phyloP scores from a whole-genome alignment of 371 early-diverging fungal genomes.

The Gilbertella persicaria region DNA sequence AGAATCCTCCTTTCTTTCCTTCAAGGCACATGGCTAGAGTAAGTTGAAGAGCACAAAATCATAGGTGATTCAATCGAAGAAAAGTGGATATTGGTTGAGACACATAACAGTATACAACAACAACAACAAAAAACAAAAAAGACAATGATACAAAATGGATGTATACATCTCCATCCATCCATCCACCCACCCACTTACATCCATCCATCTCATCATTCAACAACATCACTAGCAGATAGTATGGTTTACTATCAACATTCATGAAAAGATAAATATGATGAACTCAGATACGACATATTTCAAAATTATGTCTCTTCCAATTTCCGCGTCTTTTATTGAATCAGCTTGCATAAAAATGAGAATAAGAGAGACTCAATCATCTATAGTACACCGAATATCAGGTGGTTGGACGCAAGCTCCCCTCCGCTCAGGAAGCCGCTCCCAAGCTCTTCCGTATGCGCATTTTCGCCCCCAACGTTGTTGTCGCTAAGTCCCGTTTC shows the following conservation, averaged over 20 bases:
- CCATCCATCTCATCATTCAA: too few relatives aligned
- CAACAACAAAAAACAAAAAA: background rate
- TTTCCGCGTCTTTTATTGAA: too few relatives aligned
- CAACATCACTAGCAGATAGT: too few relatives aligned
- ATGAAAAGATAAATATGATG: too few relatives aligned
- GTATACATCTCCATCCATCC: background rate
- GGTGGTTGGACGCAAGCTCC: conserved; percentile 88
- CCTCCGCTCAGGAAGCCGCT: conserved; percentile 84
- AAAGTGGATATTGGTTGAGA: too few relatives aligned
- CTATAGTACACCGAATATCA: conserved; percentile 12
- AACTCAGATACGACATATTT: too few relatives aligned
- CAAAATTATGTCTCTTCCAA: too few relatives aligned
- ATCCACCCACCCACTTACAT: conserved; percentile 1
- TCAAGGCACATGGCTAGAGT: conserved; percentile 4
- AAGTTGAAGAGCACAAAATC: background rate
- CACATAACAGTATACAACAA: too few relatives aligned
- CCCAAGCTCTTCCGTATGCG: conserved; percentile 97
- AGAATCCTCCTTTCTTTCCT: conserved; percentile 1
- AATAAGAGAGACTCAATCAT: too few relatives aligned
- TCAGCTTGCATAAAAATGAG: too few relatives aligned
- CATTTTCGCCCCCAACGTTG: conserved; percentile 96
- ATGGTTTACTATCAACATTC: background rate
- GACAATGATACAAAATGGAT: background rate
- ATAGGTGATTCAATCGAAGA: background rate
- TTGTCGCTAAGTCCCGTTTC: conserved; percentile 96